A percentile compares a stretch with the other conserved stretches of the same genome.
Evolutionary conservation across 768 basidiomycete genomes (phyloP).

Genomic region (Tubosaeta sp.): DNA sequence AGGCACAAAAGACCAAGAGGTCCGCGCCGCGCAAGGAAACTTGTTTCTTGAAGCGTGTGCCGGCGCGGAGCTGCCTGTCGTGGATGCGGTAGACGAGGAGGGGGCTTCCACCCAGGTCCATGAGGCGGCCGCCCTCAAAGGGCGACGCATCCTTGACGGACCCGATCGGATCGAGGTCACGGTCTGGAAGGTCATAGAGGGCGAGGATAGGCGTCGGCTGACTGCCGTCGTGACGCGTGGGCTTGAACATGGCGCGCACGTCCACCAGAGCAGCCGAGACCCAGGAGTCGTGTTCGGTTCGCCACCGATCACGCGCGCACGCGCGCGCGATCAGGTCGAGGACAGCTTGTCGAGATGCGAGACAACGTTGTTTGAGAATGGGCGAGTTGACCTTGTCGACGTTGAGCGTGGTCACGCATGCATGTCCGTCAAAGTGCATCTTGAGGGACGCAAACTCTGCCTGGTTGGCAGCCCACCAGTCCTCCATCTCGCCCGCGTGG

Average conservation of each 20-base stretch:
- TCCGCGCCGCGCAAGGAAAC: conserved; percentile 20
- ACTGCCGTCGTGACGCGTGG: conserved; percentile 3
- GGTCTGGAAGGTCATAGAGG: conserved; percentile 22
- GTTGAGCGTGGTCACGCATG: conserved; percentile 37
- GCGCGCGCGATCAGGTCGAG: conserved; percentile 17
- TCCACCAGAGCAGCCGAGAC: conserved; percentile 18
- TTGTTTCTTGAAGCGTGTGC: conserved; percentile 23
- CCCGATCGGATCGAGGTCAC: background rate
- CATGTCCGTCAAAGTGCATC: conserved; percentile 34
- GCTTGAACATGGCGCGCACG: conserved; percentile 21
- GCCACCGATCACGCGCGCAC: conserved; percentile 24
- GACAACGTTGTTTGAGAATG: conserved; percentile 24
- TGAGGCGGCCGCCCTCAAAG: conserved; percentile 18
- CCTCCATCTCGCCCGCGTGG: conserved; percentile 26
- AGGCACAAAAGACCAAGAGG: conserved; percentile 23
- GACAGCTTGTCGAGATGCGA: conserved; percentile 22
- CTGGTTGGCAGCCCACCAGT: conserved; percentile 34
- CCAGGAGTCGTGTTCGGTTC: conserved; percentile 18
- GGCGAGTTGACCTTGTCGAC: conserved; percentile 27
- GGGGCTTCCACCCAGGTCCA: conserved; percentile 17
- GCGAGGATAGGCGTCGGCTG: conserved; percentile 16
- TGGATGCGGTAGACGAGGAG: conserved; percentile 18
- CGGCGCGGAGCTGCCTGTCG: conserved; percentile 20
- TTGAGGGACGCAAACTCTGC: conserved; percentile 24
- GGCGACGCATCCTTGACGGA: conserved; percentile 11